Conservation (phyloP, 1,139 yeast genomes). For the Geotrichum fermentans region DNA sequence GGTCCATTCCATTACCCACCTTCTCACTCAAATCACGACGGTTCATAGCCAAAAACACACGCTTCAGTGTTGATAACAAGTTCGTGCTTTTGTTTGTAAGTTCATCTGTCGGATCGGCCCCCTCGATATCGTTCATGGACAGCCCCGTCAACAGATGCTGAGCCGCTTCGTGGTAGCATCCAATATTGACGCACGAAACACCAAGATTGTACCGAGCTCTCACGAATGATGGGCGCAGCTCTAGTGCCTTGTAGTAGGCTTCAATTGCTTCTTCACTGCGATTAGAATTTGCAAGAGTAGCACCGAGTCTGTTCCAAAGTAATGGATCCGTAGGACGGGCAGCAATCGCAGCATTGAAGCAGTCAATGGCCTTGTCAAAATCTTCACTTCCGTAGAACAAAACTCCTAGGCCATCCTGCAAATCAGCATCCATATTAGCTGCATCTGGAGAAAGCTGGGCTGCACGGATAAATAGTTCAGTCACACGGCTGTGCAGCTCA, state of each 20-base stretch:
- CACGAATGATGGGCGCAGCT: constrained; percentile 88
- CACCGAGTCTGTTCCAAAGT: constrained; percentile 93
- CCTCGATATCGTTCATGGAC: constrained; percentile 56
- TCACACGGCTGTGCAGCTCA: constrained; percentile 74
- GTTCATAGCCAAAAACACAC: constrained; percentile 91
- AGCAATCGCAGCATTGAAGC: constrained; percentile 82
- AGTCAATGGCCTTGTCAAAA: constrained; percentile 87
- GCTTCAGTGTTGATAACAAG: constrained; percentile 77
- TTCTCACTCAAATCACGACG: constrained; percentile 79
- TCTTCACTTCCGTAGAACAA: constrained; percentile 90
- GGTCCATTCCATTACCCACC: constrained; percentile 80
- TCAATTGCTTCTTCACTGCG: constrained; percentile 92
- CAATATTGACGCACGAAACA: constrained; percentile 90
- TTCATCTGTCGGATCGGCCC: constrained; percentile 54
- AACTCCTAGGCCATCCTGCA: constrained; percentile 89
- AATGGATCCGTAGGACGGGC: constrained; percentile 85
- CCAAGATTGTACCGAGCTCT: constrained; percentile 93
- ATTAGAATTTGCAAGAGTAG: constrained; percentile 87
- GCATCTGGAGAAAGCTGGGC: constrained; percentile 82
- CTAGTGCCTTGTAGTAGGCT: constrained; percentile 84
- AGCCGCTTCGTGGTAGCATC: constrained; percentile 93
- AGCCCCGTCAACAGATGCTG: constrained; percentile 86
- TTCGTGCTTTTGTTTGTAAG: constrained; percentile 69
- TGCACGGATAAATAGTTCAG: constrained; percentile 73
- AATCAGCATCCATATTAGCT: constrained; percentile 86